These are phyloP conservation scores for Parastagonospora nodorum DNA, from an alignment of 2,329 filamentous ascomycete species.

Conservation along the genomic window DNA sequence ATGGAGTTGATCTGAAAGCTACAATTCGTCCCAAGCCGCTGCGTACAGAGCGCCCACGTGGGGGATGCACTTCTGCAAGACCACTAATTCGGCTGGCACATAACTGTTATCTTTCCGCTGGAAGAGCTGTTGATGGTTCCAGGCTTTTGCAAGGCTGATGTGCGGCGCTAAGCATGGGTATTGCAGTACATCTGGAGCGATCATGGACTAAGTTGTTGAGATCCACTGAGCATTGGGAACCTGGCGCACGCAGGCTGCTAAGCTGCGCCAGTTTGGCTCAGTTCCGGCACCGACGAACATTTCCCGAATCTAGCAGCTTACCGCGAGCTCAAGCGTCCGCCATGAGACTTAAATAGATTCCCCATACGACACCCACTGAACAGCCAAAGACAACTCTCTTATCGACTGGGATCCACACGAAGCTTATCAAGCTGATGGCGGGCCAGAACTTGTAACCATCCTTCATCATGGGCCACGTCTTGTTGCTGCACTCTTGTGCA, in stretches of 20 bases:
- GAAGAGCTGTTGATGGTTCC: too few relatives aligned
- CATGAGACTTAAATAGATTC: conserved; percentile 73
- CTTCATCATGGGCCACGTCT: conserved; percentile 59
- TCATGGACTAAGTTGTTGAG: too few relatives aligned
- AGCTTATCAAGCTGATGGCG: conserved; percentile 70
- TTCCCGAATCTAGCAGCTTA: not conserved
- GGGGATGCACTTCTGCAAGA: not conserved
- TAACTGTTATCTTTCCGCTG: not conserved
- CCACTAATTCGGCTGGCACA: too few relatives aligned
- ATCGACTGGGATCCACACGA: conserved; percentile 73
- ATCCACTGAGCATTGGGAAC: too few relatives aligned
- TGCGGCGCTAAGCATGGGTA: not conserved
- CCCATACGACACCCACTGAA: conserved; percentile 74
- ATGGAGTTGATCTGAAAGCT: not conserved
- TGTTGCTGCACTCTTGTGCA: conserved; percentile 43
- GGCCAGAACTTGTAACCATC: conserved; percentile 79
- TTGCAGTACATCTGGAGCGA: too few relatives aligned
- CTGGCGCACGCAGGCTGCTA: too few relatives aligned
- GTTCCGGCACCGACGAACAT: too few relatives aligned
- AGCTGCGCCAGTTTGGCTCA: too few relatives aligned
- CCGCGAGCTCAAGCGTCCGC: conserved; percentile 32
- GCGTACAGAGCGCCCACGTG: not conserved
- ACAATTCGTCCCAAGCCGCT: not conserved
- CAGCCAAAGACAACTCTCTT: conserved; percentile 72
- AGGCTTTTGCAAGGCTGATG: not conserved